A percentile compares a stretch with the other conserved stretches of the same genome.
These are phyloP conservation scores for Debaryomyces subglobosus DNA, from an alignment of 1,139 yeast genomes.

Conservation along the genomic window DNA sequence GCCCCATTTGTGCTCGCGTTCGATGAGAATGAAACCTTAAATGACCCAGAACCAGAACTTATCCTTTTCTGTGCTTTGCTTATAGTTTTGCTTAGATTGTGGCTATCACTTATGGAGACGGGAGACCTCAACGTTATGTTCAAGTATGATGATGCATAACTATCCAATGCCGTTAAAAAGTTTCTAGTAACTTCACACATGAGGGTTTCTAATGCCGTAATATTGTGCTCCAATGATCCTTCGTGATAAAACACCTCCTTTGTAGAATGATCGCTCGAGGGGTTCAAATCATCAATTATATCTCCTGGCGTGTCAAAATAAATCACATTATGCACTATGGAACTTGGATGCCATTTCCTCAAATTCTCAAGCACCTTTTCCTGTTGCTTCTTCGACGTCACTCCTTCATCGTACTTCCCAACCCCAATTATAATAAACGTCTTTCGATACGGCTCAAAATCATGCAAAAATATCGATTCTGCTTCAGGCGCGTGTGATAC, in stretches of 20 bases:
- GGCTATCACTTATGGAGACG: conserved; percentile 59
- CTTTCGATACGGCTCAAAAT: conserved; percentile 87
- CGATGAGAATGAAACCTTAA: conserved; percentile 34
- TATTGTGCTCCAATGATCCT: conserved; percentile 20
- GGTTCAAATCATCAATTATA: conserved; percentile 16
- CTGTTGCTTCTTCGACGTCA: conserved; percentile 8
- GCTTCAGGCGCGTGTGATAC: conserved; percentile 51
- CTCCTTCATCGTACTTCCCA: conserved; percentile 42
- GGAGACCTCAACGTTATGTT: conserved; percentile 78
- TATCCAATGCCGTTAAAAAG: conserved; percentile 65
- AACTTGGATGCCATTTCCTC: conserved; percentile 49
- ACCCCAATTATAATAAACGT: conserved; percentile 70
- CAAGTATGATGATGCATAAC: conserved; percentile 67
- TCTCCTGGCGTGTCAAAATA: conserved; percentile 56
- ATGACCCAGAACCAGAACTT: conserved; percentile 42
- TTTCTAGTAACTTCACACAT: conserved; percentile 72
- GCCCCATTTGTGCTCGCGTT: conserved; percentile 12
- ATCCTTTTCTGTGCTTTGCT: conserved; percentile 51
- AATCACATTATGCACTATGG: conserved; percentile 65
- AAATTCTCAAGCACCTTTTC: conserved; percentile 16
- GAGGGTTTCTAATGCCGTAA: conserved; percentile 62
- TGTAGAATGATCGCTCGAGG: conserved; percentile 24
- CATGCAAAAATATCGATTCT: conserved; percentile 69
- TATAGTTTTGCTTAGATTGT: conserved; percentile 53
- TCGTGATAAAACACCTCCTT: conserved; percentile 30